Conservation (phyloP, 257 asterid species). For the Paraleonurus japonicus region DNA sequence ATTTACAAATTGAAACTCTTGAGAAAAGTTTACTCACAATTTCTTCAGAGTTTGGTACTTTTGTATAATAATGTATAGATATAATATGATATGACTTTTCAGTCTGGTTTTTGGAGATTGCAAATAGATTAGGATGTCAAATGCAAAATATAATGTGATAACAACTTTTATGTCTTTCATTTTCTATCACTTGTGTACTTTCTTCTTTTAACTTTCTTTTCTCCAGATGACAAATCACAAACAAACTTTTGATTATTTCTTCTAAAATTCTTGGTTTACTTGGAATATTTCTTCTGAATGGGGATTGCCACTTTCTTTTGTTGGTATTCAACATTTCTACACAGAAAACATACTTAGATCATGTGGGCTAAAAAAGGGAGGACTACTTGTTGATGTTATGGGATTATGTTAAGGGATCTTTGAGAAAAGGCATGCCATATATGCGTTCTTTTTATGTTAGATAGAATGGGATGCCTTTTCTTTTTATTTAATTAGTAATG, state of each 20-base stretch:
- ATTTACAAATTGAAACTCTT: constrained; percentile 1
- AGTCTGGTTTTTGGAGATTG: neutral
- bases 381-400: neutral
- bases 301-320: too few relatives aligned
- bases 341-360: neutral
- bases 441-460: neutral
- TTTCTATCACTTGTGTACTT: neutral
- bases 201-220: neutral
- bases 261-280: neutral
- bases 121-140: neutral
- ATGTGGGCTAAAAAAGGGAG: neutral
- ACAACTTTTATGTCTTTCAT: neutral
- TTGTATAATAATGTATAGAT: neutral
- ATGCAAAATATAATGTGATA: neutral
- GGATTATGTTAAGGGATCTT: neutral
- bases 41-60: neutral
- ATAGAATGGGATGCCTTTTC: neutral
- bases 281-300: too few relatives aligned
- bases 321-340: neutral
- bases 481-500: neutral
- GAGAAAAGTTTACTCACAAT: neutral
- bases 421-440: neutral
- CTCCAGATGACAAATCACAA: neutral
- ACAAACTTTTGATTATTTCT: neutral
- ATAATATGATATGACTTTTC: neutral